These are phyloP conservation scores for Monosporascus sp. DNA, from an alignment of 2,329 filamentous ascomycete genomes.

Conservation along the genomic window DNA sequence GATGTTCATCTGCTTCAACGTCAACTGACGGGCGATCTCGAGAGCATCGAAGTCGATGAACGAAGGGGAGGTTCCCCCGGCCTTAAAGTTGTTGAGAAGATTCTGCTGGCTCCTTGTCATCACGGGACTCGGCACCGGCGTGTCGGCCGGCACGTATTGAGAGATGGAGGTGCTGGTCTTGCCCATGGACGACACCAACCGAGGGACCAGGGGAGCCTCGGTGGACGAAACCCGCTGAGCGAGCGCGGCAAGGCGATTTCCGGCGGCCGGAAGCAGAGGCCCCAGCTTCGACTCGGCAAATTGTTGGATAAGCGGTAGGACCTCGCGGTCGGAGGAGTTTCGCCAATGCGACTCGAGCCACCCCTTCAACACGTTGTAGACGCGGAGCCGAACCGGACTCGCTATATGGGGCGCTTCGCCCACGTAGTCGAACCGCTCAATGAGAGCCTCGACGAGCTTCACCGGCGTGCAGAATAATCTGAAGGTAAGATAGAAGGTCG, in stretches of 20 bases:
- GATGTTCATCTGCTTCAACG: constrained; percentile 82
- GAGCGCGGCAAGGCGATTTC: constrained; percentile 74
- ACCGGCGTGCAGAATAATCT: constrained; percentile 80
- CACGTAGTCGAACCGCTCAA: constrained; percentile 89
- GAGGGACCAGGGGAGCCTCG: constrained; percentile 72
- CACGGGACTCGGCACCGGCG: constrained; percentile 62
- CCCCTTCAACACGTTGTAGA: constrained; percentile 95
- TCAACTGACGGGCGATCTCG: constrained; percentile 87
- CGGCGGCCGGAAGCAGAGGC: constrained; percentile 66
- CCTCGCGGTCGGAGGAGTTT: constrained; percentile 70
- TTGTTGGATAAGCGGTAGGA: constrained; percentile 67
- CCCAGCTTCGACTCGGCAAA: constrained; percentile 75
- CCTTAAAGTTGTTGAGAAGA: constrained; percentile 68
- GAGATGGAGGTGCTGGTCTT: constrained; percentile 76
- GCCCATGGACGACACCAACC: constrained; percentile 77
- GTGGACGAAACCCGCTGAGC: constrained; percentile 70
- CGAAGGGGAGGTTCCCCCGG: constrained; percentile 61
- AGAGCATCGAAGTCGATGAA: constrained; percentile 89
- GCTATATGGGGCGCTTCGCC: constrained; percentile 71
- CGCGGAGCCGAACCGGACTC: constrained; percentile 76
- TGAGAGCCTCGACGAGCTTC: constrained; percentile 74
- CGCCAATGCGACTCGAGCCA: constrained; percentile 98
- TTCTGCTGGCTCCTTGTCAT: constrained; percentile 73
- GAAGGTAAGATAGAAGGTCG: constrained; percentile 95
- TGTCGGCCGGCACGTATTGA: constrained; percentile 65